These are phyloP conservation scores for Selaginella tamariscina DNA, from an alignment of 75 land plant genomes.

Conservation along the genomic window DNA sequence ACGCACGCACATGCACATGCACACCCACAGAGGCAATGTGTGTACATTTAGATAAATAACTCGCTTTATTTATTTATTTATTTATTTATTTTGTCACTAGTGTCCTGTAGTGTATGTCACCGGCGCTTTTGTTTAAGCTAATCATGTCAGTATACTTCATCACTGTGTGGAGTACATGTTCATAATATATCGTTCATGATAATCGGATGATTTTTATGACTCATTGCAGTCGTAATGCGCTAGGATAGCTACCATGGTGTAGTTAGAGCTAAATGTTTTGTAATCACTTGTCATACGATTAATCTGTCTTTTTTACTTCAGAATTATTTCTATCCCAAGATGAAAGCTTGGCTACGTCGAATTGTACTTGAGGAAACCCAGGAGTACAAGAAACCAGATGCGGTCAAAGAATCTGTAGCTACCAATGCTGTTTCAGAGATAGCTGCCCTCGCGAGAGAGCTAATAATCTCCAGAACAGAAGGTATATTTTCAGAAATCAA, in stretches of 20 bases:
- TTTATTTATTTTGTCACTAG: neutral
- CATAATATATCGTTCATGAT: no score
- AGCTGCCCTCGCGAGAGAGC: slow-evolving; percentile 18
- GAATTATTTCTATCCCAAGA: slow-evolving; percentile 16
- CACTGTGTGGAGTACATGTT: no score
- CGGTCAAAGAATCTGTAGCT: slow-evolving; percentile 15
- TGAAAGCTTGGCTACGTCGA: slow-evolving; percentile 21
- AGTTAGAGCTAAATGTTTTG: no score
- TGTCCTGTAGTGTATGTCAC: neutral
- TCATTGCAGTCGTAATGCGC: no score
- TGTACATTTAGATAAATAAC: no score
- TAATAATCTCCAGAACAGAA: slow-evolving; percentile 16
- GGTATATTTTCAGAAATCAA: slow-evolving; percentile 8
- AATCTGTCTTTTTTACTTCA: slow-evolving; percentile 6
- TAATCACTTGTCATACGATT: no score
- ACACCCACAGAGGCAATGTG: no score
- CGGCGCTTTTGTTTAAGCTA: neutral
- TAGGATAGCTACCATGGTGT: no score
- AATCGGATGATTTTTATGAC: no score
- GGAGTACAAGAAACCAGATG: slow-evolving; percentile 13
- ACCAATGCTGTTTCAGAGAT: slow-evolving; percentile 20
- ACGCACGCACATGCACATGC: no score
- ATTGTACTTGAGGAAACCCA: slow-evolving; percentile 16
- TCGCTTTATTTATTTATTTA: slow-evolving; percentile 1
- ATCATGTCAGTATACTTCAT: no score